These are phyloP conservation scores for Phytophthora sp. DNA, from an alignment of 352 stramenopile species.

Conservation along the genomic window DNA sequence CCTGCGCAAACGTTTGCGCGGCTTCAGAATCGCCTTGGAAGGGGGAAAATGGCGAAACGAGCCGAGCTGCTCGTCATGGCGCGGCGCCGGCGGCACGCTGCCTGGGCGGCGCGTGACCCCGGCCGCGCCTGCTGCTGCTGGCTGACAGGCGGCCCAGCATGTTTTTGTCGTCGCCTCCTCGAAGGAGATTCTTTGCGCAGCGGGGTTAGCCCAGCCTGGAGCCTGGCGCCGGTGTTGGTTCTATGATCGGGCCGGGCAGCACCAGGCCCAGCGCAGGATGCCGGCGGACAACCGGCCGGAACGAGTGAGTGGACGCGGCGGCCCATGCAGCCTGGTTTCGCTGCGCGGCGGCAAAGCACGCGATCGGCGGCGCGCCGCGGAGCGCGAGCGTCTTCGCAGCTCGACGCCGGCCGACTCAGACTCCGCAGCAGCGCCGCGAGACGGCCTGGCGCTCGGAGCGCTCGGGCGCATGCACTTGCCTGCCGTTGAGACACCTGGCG, in stretches of 20 bases:
- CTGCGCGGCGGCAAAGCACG: constrained; percentile 23
- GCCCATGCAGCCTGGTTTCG: constrained; percentile 35
- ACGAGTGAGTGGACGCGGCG: constrained; percentile 9
- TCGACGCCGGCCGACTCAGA: no score
- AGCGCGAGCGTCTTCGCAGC: background rate
- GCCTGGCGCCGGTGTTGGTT: constrained; percentile 11
- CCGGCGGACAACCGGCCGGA: constrained; percentile 1
- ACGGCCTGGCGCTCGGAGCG: no score
- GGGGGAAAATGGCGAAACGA: constrained; percentile 17
- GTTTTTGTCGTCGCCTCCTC: constrained; percentile 12
- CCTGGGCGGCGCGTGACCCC: no score
- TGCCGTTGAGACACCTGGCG: background rate
- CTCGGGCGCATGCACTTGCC: background rate
- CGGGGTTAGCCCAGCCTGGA: constrained; percentile 6
- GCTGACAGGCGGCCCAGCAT: background rate
- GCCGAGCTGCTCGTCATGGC: background rate
- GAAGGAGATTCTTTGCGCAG: constrained; percentile 20
- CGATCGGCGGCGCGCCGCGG: constrained; percentile 1
- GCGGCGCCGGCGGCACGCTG: background rate
- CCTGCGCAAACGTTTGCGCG: background rate
- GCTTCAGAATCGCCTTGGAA: constrained; percentile 4
- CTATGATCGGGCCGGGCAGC: constrained; percentile 24
- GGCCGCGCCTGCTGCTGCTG: background rate
- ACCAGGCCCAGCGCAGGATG: constrained; percentile 9
- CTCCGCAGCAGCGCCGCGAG: no score